A percentile compares a stretch with the other conserved stretches of the same genome.
These are phyloP conservation scores for Solanum chaucha DNA, from an alignment of 257 asterid species.

Conservation along the genomic window DNA sequence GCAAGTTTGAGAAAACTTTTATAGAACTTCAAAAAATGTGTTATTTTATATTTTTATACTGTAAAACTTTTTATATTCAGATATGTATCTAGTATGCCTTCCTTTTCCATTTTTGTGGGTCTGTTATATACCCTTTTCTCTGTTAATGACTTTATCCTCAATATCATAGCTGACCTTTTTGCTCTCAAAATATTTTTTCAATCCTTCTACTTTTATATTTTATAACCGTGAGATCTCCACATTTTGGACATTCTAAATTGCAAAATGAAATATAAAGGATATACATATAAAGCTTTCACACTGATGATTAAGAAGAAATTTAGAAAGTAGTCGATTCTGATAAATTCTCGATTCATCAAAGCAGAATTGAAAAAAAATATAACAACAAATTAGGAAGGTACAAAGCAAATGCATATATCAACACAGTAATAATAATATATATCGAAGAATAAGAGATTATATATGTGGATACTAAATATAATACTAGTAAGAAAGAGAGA, in stretches of 20 bases:
- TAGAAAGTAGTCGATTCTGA: background rate
- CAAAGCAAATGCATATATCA: background rate
- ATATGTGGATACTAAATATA: background rate
- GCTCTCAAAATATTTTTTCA: background rate
- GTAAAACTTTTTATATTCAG: background rate
- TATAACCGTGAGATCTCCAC: background rate
- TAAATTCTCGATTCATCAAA: background rate
- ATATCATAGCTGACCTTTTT: background rate
- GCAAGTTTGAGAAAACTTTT: background rate
- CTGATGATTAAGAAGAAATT: background rate
- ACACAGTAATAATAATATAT: background rate
- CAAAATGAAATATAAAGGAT: background rate
- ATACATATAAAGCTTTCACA: background rate
- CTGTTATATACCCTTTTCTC: background rate
- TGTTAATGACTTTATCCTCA: background rate
- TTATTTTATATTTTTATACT: background rate
- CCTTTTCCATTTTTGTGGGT: background rate
- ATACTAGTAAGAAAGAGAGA: background rate
- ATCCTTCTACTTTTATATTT: background rate
- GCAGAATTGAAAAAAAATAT: rapidly evolving
- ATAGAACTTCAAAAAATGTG: background rate
- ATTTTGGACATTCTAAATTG: background rate
- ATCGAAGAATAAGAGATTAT: background rate
- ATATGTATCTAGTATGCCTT: background rate
- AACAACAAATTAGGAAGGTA: background rate